Base-by-base conservation (phyloP, 108 stramenopile species). In the Discostella pseudostelligera region DNA sequence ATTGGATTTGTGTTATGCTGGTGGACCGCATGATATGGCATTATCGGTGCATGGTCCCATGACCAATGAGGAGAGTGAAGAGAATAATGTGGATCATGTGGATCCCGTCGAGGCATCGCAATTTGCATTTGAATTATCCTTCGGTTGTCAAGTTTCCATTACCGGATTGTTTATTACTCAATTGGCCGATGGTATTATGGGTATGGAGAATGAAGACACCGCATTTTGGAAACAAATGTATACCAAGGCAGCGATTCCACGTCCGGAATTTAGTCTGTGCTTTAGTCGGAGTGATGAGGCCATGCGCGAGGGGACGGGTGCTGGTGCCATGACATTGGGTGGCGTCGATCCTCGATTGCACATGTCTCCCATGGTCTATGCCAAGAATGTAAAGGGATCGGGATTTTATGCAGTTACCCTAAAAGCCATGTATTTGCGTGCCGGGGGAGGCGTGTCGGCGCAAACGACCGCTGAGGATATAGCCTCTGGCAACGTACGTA, bases 141-240 rank as follows among this genome's bases (percentile, higher is more conserved):
- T 98, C 84, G 97, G 96, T 8, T 98, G 97, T 72, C 96, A 96
- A 69, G 81, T 74, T 24, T 69, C 66, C 16, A 77, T 96, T 35
- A 96, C 96, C 0, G 96, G 96, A 3, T 78, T 98, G 25, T 98
- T 98, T 80, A 80, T 84, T 49, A 97, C 96, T 6, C 98, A 98
- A 67, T 76, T 96, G 17, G 98, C 94, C 24, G 94, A 97, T 68
- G 98, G 98, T 0, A 98, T 98, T 69, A 96, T 97, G 95, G 92
- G 92, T 6, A 88, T 93, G 87, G 87, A 82, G 50, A 79, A 81
- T 51, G 74, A 74, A 1, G 22, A 67, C 10, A 62, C 61, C 8
- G 37, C 84, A 3, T 87, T 83, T 76, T 88, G 85, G 85, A 65
- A 72, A 22, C 92, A 93, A 78, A 82, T 89, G 87, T 73, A 78